Base-by-base conservation (phyloP, 441 rosid genomes). In the Rhodomyrtus psidioides region DNA sequence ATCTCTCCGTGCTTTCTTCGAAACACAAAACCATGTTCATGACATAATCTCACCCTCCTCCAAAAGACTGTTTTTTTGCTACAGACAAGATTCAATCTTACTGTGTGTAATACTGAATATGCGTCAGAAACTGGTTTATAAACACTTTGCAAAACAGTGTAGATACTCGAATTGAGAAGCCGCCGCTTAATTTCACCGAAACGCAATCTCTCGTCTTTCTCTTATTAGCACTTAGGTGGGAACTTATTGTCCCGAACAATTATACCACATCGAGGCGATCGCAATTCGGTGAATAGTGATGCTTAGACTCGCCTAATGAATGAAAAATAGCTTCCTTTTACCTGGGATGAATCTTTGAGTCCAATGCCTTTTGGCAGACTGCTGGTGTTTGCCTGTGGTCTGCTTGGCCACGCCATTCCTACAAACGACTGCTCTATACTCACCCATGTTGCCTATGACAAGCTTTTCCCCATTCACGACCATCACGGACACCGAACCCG, bases 401-500 rank as follows among this genome's bases (percentile, higher is more conserved):
- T 94, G 93, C 92, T 92, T 85, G 89, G 97, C 98, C 84, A 92
- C 88, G 9, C 98, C 97, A 55, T 92, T 91, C 90, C 89, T 91
- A 34, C 97, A 95, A 19, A 95, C 87, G 39, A 96, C 94, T 79
- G 91, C 94, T 90, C 89, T 89, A 34, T 94, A 90, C 85, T 89
- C 93, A 24, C 97, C 96, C 84, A 95, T 91, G 91, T 91, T 91
- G 53, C 96, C 96, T 70, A 91, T 89, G 30, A 91, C 93, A 56
- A 96, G 92, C 91, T 90, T 93, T 85, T 91, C 95, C 58, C 98
- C 95, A 83, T 94, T 94, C 88, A 95, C 90, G 85, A 96, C 93
- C 90, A 91, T 83, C 28, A 90, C 95, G 26, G 92, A 90, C 13
- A 94, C 97, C 54, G 95, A 92, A 74, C 95, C 86, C 26, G 89